Percentiles rank a stretch among this genome's conserved stretches.
Evolutionary conservation across 768 basidiomycete genomes (phyloP).

Genomic region (Macrolepiota albuminosa): DNA sequence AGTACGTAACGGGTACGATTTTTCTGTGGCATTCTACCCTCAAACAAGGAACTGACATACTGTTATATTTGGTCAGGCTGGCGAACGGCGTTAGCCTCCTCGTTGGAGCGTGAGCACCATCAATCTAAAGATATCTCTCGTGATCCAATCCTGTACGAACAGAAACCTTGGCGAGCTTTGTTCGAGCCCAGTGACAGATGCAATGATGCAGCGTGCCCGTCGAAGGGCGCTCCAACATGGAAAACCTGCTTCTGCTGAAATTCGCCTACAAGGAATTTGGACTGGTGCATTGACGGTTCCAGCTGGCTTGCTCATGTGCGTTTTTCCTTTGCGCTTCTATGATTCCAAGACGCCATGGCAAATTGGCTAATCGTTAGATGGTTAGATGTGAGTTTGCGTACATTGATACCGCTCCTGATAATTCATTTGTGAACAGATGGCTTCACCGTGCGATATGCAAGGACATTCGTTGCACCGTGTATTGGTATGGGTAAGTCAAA

Average conservation of each 20-base stretch:
- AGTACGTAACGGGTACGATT: conserved; percentile 28
- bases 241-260: conserved; percentile 23
- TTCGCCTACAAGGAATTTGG: conserved; percentile 35
- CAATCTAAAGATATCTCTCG: background rate
- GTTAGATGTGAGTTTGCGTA: conserved; percentile 10
- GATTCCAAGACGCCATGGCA: background rate
- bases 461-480: conserved; percentile 32
- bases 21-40: background rate
- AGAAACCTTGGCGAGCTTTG: conserved; percentile 31
- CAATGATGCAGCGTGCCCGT: conserved; percentile 31
- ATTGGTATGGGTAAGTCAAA: conserved; percentile 31
- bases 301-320: conserved; percentile 29
- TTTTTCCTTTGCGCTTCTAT: background rate
- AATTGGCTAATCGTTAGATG: background rate
- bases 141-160: background rate
- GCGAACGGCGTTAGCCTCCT: conserved; percentile 33
- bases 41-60: background rate
- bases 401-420: background rate
- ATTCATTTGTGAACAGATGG: conserved; percentile 22
- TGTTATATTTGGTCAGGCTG: conserved; percentile 16
- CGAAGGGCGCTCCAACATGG: conserved; percentile 21
- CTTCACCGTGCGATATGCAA: conserved; percentile 28
- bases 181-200: conserved; percentile 32
- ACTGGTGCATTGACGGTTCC: conserved; percentile 32
- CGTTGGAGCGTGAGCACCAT: conserved; percentile 27